Percentiles rank a stretch among this genome's conserved stretches.
These are phyloP conservation scores for Taiozyma onychis DNA, from an alignment of 1,139 yeast species.

Conservation along the genomic window DNA sequence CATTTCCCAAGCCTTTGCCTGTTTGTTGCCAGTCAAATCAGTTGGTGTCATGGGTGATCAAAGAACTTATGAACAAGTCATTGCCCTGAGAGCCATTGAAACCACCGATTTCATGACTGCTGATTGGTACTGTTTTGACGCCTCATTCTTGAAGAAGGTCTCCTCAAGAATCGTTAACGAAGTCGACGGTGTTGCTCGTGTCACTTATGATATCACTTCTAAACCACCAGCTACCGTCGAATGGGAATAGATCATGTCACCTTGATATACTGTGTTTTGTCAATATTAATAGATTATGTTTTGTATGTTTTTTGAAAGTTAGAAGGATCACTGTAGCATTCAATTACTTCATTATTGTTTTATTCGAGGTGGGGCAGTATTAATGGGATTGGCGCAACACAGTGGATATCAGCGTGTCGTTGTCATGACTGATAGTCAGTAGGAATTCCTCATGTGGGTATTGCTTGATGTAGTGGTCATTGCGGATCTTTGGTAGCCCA, in stretches of 20 bases:
- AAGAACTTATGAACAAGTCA: constrained; percentile 98
- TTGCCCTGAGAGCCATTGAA: constrained; percentile 97
- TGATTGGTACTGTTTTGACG: constrained; percentile 96
- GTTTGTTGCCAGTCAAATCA: constrained; percentile 92
- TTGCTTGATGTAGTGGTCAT: constrained; percentile 29
- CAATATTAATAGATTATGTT: constrained; percentile 1
- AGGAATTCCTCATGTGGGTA: constrained; percentile 43
- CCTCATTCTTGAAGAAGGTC: constrained; percentile 84
- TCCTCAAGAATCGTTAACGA: constrained; percentile 97
- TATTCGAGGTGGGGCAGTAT: neutral
- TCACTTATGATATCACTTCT: constrained; percentile 95
- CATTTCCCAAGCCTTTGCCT: constrained; percentile 97
- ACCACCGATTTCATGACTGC: constrained; percentile 99
- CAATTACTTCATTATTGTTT: neutral
- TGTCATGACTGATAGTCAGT: constrained; percentile 62
- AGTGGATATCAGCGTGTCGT: constrained; percentile 44
- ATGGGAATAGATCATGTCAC: constrained; percentile 78
- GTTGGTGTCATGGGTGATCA: constrained; percentile 99
- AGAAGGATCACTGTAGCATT: neutral
- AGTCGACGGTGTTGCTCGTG: constrained; percentile 98
- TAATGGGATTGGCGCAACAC: constrained; percentile 38
- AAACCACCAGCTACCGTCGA: constrained; percentile 99
- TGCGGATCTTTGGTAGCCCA: constrained; percentile 33
- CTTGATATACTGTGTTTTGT: neutral
- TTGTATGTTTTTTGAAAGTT: neutral